Percentiles rank a stretch among this genome's conserved stretches.
phyloP scores from a whole-genome alignment of 148 eudicot genomes.

The Amaranthus cruentus region DNA sequence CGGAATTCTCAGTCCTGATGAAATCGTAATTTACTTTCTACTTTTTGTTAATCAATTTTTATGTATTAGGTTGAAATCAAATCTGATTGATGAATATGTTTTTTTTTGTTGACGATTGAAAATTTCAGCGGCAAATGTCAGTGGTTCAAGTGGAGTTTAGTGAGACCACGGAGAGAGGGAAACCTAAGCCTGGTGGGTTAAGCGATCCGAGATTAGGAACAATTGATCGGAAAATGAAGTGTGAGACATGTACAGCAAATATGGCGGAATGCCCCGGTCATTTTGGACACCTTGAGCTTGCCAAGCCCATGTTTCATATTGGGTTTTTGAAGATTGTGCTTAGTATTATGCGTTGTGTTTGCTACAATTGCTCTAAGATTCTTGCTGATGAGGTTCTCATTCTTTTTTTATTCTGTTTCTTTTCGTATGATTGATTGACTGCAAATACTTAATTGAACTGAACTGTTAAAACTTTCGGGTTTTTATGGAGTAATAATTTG shows the following conservation, averaged over 20 bases:
- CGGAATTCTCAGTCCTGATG: conserved; percentile 96
- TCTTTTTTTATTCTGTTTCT: neutral
- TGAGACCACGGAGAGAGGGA: conserved; percentile 95
- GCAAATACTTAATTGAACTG: neutral
- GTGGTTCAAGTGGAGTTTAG: conserved; percentile 93
- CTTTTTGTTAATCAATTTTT: no score
- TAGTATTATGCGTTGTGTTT: conserved; percentile 88
- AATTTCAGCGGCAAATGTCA: conserved; percentile 96
- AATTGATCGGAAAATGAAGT: conserved; percentile 88
- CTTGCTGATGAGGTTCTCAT: conserved; percentile 73
- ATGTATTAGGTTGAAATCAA: neutral
- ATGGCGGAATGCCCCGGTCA: conserved; percentile 99
- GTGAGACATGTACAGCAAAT: conserved; percentile 92
- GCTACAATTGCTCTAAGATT: conserved; percentile 94
- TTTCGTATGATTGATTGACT: neutral
- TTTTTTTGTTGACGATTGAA: neutral
- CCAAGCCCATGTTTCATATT: conserved; percentile 95
- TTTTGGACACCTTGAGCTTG: conserved; percentile 97
- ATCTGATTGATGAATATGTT: neutral
- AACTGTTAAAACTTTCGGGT: neutral
- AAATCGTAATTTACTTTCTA: conserved; percentile 50
- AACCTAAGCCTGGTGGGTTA: conserved; percentile 79
- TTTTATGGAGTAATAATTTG: neutral
- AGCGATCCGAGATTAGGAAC: conserved; percentile 92
- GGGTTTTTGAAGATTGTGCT: conserved; percentile 92